Evolutionary conservation across 495 filamentous ascomycete genomes (phyloP).

Genomic region (Aspergillus sparsus): DNA sequence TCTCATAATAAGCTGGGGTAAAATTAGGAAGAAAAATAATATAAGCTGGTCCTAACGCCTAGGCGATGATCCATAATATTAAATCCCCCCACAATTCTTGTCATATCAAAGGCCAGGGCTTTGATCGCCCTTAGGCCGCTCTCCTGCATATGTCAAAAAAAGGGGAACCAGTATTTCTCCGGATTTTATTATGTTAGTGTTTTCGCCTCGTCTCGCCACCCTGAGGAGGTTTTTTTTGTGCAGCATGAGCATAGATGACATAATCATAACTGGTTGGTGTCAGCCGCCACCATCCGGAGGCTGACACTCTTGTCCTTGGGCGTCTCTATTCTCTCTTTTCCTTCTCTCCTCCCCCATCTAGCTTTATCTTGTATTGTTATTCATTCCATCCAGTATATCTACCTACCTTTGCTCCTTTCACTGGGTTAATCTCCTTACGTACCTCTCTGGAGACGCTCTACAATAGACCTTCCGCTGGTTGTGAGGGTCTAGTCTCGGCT

Average conservation of each 20-base stretch:
- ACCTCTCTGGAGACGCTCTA: background rate
- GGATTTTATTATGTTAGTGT: background rate
- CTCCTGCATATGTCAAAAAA: background rate
- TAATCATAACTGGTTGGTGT: constrained; percentile 23
- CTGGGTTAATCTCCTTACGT: background rate
- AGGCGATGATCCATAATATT: background rate
- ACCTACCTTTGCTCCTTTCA: background rate
- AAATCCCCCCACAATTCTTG: background rate
- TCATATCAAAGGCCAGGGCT: background rate
- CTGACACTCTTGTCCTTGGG: constrained; percentile 22
- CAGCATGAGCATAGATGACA: constrained; percentile 22
- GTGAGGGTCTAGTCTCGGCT: constrained; percentile 25
- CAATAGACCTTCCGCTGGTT: constrained; percentile 19
- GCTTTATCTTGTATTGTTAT: constrained; percentile 15
- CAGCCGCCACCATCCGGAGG: constrained; percentile 16
- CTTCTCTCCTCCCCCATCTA: constrained; percentile 15
- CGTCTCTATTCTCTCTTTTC: constrained; percentile 17
- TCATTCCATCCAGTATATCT: constrained; percentile 6
- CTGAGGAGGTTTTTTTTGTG: background rate
- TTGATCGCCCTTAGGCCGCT: background rate
- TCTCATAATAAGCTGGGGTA: background rate
- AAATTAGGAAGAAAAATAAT: background rate
- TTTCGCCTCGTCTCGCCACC: background rate
- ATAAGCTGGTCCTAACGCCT: background rate
- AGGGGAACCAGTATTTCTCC: background rate